Percentiles rank a stretch among this genome's conserved stretches.
phyloP scores from a whole-genome alignment of 306 rosid genomes.

The Vachellia pachyceras region DNA sequence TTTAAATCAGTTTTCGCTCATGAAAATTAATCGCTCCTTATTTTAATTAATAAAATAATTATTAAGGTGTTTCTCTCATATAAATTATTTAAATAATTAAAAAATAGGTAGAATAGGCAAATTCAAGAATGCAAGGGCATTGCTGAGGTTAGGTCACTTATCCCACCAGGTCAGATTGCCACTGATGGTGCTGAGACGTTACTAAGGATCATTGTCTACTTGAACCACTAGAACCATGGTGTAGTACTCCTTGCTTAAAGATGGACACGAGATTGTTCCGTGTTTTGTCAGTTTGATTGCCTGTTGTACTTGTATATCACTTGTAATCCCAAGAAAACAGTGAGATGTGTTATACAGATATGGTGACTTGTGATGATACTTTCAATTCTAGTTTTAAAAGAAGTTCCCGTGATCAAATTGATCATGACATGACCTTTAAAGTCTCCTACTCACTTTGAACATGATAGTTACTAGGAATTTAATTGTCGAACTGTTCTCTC shows the following conservation, averaged over 20 bases:
- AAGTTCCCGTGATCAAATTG: neutral
- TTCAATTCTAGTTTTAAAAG: neutral
- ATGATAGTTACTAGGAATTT: neutral
- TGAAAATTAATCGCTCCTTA: too few relatives aligned
- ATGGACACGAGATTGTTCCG: slow-evolving; percentile 34
- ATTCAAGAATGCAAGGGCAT: slow-evolving; percentile 77
- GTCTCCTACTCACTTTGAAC: neutral
- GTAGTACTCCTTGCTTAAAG: slow-evolving; percentile 24
- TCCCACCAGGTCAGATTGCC: slow-evolving; percentile 80
- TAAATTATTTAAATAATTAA: too few relatives aligned
- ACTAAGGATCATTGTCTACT: slow-evolving; percentile 67
- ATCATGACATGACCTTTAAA: neutral
- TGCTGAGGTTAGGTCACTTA: slow-evolving; percentile 73
- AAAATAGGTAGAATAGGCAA: too few relatives aligned
- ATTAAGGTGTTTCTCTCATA: too few relatives aligned
- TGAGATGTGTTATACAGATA: slow-evolving; percentile 7
- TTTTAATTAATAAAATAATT: too few relatives aligned
- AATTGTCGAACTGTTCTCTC: neutral
- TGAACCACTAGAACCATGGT: slow-evolving; percentile 52
- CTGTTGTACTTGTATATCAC: slow-evolving; percentile 36
- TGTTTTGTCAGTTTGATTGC: slow-evolving; percentile 46
- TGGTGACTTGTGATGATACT: slow-evolving; percentile 15
- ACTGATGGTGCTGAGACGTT: slow-evolving; percentile 91
- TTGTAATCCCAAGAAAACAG: slow-evolving; percentile 21
- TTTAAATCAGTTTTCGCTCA: too few relatives aligned